A percentile compares a stretch with the other conserved stretches of the same genome.
phyloP scores from a whole-genome alignment of 176 grass and related monocot genomes.

The Aegilops umbellulata region DNA sequence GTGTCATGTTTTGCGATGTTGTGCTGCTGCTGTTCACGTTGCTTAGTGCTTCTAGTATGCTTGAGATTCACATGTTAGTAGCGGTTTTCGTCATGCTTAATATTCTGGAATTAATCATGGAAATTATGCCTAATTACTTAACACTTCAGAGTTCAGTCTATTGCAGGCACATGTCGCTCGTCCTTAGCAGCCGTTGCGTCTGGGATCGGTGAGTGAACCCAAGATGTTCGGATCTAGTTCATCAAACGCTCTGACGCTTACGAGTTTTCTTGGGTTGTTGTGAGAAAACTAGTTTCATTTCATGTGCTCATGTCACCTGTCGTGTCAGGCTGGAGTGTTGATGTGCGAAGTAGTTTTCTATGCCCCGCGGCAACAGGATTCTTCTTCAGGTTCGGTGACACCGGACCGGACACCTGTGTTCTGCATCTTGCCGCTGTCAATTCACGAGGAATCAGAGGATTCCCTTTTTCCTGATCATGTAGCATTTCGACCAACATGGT shows the following conservation, averaged over 20 bases:
- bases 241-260: neutral
- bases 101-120: too few relatives aligned
- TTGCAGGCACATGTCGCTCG: neutral
- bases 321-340: neutral
- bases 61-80: too few relatives aligned
- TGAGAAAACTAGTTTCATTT: neutral
- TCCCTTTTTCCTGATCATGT: too few relatives aligned
- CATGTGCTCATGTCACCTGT: neutral
- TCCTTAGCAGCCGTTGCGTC: neutral
- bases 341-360: neutral
- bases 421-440: neutral
- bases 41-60: too few relatives aligned
- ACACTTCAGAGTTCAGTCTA: too few relatives aligned
- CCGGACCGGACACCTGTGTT: neutral
- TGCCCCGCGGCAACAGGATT: neutral
- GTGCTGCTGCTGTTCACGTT: too few relatives aligned
- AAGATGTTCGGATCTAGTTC: conserved; percentile 21
- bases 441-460: neutral
- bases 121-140: too few relatives aligned
- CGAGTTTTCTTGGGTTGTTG: too few relatives aligned
- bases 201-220: conserved; percentile 11
- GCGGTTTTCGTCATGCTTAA: too few relatives aligned
- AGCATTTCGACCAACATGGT: too few relatives aligned
- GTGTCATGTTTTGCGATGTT: too few relatives aligned
- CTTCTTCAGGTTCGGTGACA: neutral